Evolutionary conservation across 352 stramenopile genomes (phyloP), one percentile per base, ranked within the genome.

Genomic region (Pythium oligandrum): DNA sequence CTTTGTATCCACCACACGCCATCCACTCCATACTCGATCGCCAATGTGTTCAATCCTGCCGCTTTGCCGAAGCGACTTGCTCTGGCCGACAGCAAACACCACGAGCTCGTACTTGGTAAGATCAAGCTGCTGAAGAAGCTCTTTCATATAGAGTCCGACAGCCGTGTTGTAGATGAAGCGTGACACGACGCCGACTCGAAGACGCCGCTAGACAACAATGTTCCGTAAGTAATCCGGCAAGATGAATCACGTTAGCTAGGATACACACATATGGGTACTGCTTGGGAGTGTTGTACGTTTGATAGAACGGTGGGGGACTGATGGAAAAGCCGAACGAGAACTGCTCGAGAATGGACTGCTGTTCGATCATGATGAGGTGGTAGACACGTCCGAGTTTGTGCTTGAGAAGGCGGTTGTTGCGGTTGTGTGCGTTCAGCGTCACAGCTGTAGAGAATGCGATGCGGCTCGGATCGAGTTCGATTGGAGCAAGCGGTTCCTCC

Each of bases 391-490:
- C 75, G 17, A 88, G 57, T 42, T 70, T 67, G 8, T 43, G 43
- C 43, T 86, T 87, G 36, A 90, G 66, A n/a, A 73, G 51, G 43
- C 76, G 68, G 51, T 88, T 90, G 61, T 86, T 90, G 55, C 67
- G 59, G 51, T 88, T 82, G 66, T 90, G 80, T 1, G 72, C 53
- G 36, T 78, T 82, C 55, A 90, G 57, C 3, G 64, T 76, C 9
- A 87, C 67, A 6, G 44, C 73, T 4, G 75, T 86, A 4, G 80
- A 90, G 26, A 88, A 71, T 6, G 72, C 40, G 3, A 86, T 61
- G 47, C 67, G 80, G 48, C 61, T 78, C 4, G 77, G 70, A 45
- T 90, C 80, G 30, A 88, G 52, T 30, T 75, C 64, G 3, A 62
- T 74, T 2, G 31, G 60, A 3, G 3, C 44, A 63, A 37, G 63